Evolutionary conservation across 352 stramenopile genomes (phyloP), one percentile per base, ranked within the genome.

Genomic region (Aphanomyces invadans): DNA sequence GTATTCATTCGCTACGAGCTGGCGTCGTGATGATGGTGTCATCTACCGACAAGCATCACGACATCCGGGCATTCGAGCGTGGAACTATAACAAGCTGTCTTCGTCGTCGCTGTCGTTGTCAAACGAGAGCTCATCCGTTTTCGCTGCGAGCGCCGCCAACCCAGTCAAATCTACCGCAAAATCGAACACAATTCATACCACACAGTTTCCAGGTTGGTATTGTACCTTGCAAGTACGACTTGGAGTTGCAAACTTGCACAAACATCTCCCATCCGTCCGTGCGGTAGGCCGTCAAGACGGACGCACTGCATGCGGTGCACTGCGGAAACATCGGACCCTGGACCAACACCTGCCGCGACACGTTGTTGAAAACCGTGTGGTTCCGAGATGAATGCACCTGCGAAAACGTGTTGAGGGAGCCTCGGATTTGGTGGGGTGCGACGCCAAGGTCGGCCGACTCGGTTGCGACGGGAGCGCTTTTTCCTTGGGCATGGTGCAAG

Each of bases 391-490:
- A 17, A 17, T 74, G 85, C 68, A 92, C 87, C 65, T 90, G 87
- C 15, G 76, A 83, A 67, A 98, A 99, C 7, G 81, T 88, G 32
- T 96, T 96, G 28, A 99, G 69, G 53, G 92, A 98, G 0, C 96
- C 96, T 31, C 97, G 90, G 29, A 99, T 89, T 73, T 99, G 91
- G 70, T 98, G 95, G 4, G 95, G 95, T 9, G 98, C 82, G 42
- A 93, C 86, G 1, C 76, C 88, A 55, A 98, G 75, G 15, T 90
- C 75, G 0, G 66, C 68, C 4, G 76, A 78, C 2, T 72, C 72
- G 42, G 89, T 75, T 17, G 69, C 68, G 65, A 89, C 89, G 45
- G 73, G 72, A 3, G 87, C 87, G 42, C 76, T 72, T 36, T 95
- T 81, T 38, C 86, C 78, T 12, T 88, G 69, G 4, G 90, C 83